Conservation (phyloP, 441 rosid genomes). For the Kokia cookei region DNA sequence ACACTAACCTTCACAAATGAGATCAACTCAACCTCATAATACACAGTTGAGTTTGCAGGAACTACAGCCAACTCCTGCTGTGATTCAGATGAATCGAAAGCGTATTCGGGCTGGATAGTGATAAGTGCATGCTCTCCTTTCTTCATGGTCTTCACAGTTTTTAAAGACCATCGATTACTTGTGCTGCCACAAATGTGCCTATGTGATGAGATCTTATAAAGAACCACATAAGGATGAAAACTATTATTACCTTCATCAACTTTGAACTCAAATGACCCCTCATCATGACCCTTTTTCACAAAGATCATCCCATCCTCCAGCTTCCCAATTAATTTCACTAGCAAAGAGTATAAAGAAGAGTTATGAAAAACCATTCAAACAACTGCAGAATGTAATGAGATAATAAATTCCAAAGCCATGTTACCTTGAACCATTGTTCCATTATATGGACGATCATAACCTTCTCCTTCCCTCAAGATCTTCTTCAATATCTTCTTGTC, state of each 20-base stretch:
- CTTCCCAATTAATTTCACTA: constrained; percentile 48
- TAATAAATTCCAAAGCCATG: neutral
- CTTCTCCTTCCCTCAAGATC: constrained; percentile 48
- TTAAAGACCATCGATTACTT: constrained; percentile 53
- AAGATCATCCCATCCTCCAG: constrained; percentile 47
- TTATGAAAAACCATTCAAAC: neutral
- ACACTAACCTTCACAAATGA: constrained; percentile 50
- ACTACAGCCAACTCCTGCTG: constrained; percentile 67
- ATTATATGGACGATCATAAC: constrained; percentile 58
- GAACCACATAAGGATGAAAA: neutral
- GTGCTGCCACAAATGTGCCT: constrained; percentile 20
- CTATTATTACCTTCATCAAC: constrained; percentile 42
- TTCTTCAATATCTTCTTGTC: constrained; percentile 51
- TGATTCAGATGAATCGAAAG: constrained; percentile 58
- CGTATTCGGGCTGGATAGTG: constrained; percentile 55
- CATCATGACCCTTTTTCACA: constrained; percentile 40
- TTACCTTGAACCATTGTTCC: constrained; percentile 51
- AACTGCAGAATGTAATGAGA: neutral
- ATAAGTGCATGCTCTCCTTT: constrained; percentile 53
- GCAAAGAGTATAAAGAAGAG: neutral
- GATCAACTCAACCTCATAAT: constrained; percentile 65
- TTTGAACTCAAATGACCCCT: constrained; percentile 50
- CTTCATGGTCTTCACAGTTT: constrained; percentile 55
- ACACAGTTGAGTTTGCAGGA: constrained; percentile 63
- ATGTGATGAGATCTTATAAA: neutral